Evolutionary conservation across 108 stramenopile genomes (phyloP).

Genomic region (Skeletonema grethae): DNA sequence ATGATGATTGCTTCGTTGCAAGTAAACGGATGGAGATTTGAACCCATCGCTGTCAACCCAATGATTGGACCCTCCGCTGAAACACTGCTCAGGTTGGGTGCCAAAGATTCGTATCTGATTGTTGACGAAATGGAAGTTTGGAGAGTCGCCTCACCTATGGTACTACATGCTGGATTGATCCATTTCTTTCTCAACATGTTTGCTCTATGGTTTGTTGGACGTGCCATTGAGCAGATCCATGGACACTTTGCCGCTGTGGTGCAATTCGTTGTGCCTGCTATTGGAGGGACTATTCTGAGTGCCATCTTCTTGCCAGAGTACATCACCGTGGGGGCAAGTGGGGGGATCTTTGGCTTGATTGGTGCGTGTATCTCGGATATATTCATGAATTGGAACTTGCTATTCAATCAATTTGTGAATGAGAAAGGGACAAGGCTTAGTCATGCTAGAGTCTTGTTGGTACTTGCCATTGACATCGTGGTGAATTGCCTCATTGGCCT

Average conservation of each 20-base stretch:
- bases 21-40: constrained; percentile 86
- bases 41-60: constrained; percentile 79
- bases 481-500: constrained; percentile 85
- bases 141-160: constrained; percentile 83
- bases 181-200: constrained; percentile 93
- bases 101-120: constrained; percentile 87
- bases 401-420: constrained; percentile 75
- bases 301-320: constrained; percentile 91
- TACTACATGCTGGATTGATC: constrained; percentile 95
- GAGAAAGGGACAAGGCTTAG: constrained; percentile 70
- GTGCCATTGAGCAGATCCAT: constrained; percentile 88
- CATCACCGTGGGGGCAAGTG: constrained; percentile 90
- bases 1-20: constrained; percentile 71
- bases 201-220: constrained; percentile 88
- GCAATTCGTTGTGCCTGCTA: constrained; percentile 72
- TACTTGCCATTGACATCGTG: constrained; percentile 77
- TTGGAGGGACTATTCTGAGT: constrained; percentile 87
- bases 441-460: constrained; percentile 70
- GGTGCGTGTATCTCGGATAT: constrained; percentile 92
- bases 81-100: constrained; percentile 86
- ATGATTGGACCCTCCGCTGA: constrained; percentile 86
- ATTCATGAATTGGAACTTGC: constrained; percentile 90
- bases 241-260: constrained; percentile 73
- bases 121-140: constrained; percentile 83
- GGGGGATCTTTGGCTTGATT: constrained; percentile 94